Conservation (phyloP, 768 basidiomycete species). For the Artomyces pyxidatus region DNA sequence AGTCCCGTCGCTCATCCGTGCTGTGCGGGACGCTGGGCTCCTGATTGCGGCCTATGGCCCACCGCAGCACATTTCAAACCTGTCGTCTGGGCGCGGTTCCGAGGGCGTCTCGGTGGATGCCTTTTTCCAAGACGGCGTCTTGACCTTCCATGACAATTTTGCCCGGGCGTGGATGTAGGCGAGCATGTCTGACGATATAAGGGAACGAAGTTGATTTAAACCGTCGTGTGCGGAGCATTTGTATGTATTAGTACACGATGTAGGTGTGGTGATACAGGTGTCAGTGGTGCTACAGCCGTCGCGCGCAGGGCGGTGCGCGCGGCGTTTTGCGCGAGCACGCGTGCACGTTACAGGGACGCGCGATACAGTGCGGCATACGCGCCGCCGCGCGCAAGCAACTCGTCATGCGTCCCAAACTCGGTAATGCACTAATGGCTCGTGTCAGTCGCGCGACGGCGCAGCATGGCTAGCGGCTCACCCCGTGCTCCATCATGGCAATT, state of each 20-base stretch:
- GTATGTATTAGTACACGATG: constrained; percentile 7
- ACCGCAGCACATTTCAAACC: constrained; percentile 30
- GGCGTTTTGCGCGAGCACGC: too few relatives aligned
- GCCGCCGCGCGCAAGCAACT: constrained; percentile 18
- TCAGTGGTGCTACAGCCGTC: not conserved
- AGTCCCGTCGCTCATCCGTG: constrained; percentile 85
- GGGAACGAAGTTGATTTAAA: not conserved
- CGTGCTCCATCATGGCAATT: constrained; percentile 80
- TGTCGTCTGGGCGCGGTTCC: constrained; percentile 28
- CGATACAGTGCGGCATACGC: constrained; percentile 17
- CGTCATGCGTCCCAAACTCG: constrained; percentile 23
- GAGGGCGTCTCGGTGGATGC: constrained; percentile 59
- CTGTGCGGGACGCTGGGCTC: constrained; percentile 82
- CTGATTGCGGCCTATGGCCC: constrained; percentile 80
- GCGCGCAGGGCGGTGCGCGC: too few relatives aligned
- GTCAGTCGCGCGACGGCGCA: too few relatives aligned
- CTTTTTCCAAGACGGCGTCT: constrained; percentile 50
- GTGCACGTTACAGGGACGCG: constrained; percentile 18
- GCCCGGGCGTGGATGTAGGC: constrained; percentile 44
- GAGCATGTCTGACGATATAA: not conserved
- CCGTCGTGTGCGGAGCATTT: not conserved
- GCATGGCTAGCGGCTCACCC: constrained; percentile 28
- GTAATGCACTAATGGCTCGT: constrained; percentile 14
- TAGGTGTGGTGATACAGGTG: constrained; percentile 1
- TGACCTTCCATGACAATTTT: constrained; percentile 63